Evolutionary conservation across 441 rosid species (phyloP).

Genomic region (Cnidoscolus chayamansa): DNA sequence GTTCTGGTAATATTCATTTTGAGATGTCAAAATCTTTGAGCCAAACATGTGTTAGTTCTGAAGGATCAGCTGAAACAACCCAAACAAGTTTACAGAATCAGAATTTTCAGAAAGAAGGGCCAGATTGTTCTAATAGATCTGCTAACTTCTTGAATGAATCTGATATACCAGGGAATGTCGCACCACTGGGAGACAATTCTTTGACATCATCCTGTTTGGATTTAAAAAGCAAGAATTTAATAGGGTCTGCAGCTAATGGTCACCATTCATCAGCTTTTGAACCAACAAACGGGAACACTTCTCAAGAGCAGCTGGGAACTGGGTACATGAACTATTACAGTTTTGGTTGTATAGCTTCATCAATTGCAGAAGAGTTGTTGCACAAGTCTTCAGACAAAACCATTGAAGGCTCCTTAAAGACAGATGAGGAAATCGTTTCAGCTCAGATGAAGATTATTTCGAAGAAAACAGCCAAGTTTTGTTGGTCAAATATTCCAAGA

Average conservation of each 20-base stretch:
- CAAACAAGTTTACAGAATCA: slow-evolving; percentile 44
- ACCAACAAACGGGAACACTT: slow-evolving; percentile 29
- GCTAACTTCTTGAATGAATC: slow-evolving; percentile 29
- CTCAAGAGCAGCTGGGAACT: slow-evolving; percentile 32
- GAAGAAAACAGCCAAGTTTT: slow-evolving; percentile 53
- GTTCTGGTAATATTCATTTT: slow-evolving; percentile 33
- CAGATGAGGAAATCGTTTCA: slow-evolving; percentile 65
- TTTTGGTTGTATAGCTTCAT: slow-evolving; percentile 70
- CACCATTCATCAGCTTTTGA: slow-evolving; percentile 29
- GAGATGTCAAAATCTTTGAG: slow-evolving; percentile 40
- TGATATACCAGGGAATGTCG: slow-evolving; percentile 24
- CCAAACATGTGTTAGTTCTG: slow-evolving; percentile 47
- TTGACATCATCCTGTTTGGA: slow-evolving; percentile 38
- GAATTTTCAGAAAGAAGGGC: slow-evolving; percentile 40
- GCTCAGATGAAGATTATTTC: slow-evolving; percentile 72
- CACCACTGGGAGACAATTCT: slow-evolving; percentile 28
- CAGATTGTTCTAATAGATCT: slow-evolving; percentile 22
- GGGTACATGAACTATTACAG: slow-evolving; percentile 66
- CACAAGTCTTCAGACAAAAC: slow-evolving; percentile 43
- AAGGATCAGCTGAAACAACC: slow-evolving; percentile 66
- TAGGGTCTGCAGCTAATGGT: slow-evolving; percentile 31
- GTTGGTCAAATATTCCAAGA: slow-evolving; percentile 53
- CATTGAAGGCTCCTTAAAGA: slow-evolving; percentile 33
- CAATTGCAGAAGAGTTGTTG: slow-evolving; percentile 61
- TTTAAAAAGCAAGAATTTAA: slow-evolving; percentile 32